phyloP scores from a whole-genome alignment of 2,329 filamentous ascomycete species.

The Westerdykella sp. region DNA sequence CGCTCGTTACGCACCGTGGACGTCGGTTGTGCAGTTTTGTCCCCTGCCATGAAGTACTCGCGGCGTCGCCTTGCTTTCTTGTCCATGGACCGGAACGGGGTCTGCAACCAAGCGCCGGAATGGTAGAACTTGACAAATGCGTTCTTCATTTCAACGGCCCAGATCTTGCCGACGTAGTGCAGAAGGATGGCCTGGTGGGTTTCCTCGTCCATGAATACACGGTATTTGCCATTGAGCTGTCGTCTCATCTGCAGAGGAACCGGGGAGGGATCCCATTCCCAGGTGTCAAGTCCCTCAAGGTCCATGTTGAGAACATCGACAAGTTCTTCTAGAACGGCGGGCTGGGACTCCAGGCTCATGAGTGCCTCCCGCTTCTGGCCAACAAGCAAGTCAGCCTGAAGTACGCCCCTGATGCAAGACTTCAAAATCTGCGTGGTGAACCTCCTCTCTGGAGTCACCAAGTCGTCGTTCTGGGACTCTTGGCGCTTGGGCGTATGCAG shows the following conservation, averaged over 20 bases:
- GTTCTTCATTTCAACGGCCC: slow-evolving; percentile 44
- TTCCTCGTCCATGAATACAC: slow-evolving; percentile 56
- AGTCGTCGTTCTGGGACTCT: slow-evolving; percentile 20
- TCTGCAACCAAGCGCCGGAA: slow-evolving; percentile 39
- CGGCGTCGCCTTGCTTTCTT: slow-evolving; percentile 40
- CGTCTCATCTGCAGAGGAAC: slow-evolving; percentile 47
- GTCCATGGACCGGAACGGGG: slow-evolving; percentile 25
- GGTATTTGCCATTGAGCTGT: slow-evolving; percentile 53
- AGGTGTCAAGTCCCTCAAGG: slow-evolving; percentile 45
- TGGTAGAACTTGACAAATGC: slow-evolving; percentile 36
- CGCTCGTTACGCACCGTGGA: slow-evolving; percentile 19
- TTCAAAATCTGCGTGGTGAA: slow-evolving; percentile 41
- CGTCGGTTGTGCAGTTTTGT: slow-evolving; percentile 17
- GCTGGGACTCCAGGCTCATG: slow-evolving; percentile 36
- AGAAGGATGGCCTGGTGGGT: slow-evolving; percentile 51
- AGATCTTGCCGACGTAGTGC: slow-evolving; percentile 50
- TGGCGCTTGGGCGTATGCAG: slow-evolving; percentile 8
- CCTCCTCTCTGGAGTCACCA: slow-evolving; percentile 15
- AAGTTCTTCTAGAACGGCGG: slow-evolving; percentile 33
- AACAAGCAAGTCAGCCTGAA: slow-evolving; percentile 47
- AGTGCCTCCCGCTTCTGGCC: slow-evolving; percentile 48
- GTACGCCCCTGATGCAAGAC: slow-evolving; percentile 45
- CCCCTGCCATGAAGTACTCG: slow-evolving; percentile 39
- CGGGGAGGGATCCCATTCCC: slow-evolving; percentile 46
- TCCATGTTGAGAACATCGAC: slow-evolving; percentile 54